Base-by-base conservation (phyloP, 2,329 filamentous ascomycete species). In the Acrocalymma vagum region DNA sequence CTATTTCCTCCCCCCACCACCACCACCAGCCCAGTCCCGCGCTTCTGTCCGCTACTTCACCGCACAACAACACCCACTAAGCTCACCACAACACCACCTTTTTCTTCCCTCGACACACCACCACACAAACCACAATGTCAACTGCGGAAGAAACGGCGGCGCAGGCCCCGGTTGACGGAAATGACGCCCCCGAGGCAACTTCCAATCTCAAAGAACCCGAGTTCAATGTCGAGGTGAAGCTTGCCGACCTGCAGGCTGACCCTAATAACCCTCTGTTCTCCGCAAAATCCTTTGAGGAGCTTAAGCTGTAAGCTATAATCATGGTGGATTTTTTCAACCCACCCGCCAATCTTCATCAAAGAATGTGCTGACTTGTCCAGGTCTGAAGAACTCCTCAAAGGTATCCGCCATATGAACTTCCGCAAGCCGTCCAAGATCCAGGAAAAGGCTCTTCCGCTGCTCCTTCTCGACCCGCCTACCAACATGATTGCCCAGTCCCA, bases 401-500 rank as follows among this genome's bases (percentile, higher is more conserved):
- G 82, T 27, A 87, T 97, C 51, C 81, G 92, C 38, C 84, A 89
- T 53, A 88, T 97, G 81, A 88, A 88, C 73, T 97, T 96, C 78
- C 82, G 86, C 63, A 95, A 95, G 72, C 94, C 94, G 0, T 97
- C 94, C 41, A 99, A 99, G 76, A 95, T 99, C 54, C 94, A 99
- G 76, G 94, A 96, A 71, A 90, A 87, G 58, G 94, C 94, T 1
- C 81, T 99, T 13, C 94, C 94, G 18, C 80, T 99, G 39, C 87
- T 99, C 63, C 82, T 99, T 51, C 77, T 82, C 58, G 79, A 96
- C 64, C 93, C 94, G n/a, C 87, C 93, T 1, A 80, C 81, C 53
- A 97, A 97, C 72, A 88, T 99, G 81, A 93, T 99, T 64, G 94
- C 92, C 3, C 94, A 99, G 73, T 99, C 94, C n/a, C 94, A 99